Evolutionary conservation across 2,329 filamentous ascomycete genomes (phyloP).

Genomic region (Xylariaceae sp.): DNA sequence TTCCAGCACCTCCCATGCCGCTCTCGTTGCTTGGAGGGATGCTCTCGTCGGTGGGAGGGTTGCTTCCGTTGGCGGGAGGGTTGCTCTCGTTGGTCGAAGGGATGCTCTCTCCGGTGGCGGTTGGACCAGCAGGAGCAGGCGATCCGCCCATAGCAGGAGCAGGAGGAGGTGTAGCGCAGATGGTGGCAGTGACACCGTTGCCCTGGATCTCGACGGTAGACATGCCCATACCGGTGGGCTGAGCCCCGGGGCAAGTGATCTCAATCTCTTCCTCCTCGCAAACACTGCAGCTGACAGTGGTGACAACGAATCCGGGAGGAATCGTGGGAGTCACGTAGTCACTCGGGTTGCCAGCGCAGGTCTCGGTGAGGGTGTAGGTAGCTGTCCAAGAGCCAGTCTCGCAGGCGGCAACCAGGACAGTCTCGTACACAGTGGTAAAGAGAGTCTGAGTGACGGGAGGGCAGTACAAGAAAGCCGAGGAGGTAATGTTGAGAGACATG

Average conservation of each 20-base stretch:
- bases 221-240: constrained; percentile 26
- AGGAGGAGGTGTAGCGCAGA: constrained; percentile 15
- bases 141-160: constrained; percentile 11
- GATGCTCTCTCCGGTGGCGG: too few relatives aligned
- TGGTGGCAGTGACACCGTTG: constrained; percentile 35
- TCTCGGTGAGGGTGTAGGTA: constrained; percentile 39
- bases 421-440: constrained; percentile 38
- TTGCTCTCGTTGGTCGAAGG: too few relatives aligned
- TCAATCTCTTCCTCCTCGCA: constrained; percentile 31
- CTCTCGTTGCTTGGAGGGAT: too few relatives aligned
- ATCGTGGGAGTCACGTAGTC: constrained; percentile 27
- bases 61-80: constrained; percentile 1
- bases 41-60: background rate
- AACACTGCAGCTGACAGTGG: constrained; percentile 33
- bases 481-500: constrained; percentile 27
- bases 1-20: background rate
- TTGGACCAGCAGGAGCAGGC: background rate
- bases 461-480: constrained; percentile 30
- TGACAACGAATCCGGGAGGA: constrained; percentile 38
- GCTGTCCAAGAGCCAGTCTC: constrained; percentile 36
- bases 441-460: constrained; percentile 24
- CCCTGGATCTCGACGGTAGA: constrained; percentile 29
- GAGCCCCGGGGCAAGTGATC: constrained; percentile 36
- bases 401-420: constrained; percentile 35
- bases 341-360: constrained; percentile 29